Evolutionary conservation across 139 green algal genomes (phyloP).

Genomic region (Ettlia oleoabundans): DNA sequence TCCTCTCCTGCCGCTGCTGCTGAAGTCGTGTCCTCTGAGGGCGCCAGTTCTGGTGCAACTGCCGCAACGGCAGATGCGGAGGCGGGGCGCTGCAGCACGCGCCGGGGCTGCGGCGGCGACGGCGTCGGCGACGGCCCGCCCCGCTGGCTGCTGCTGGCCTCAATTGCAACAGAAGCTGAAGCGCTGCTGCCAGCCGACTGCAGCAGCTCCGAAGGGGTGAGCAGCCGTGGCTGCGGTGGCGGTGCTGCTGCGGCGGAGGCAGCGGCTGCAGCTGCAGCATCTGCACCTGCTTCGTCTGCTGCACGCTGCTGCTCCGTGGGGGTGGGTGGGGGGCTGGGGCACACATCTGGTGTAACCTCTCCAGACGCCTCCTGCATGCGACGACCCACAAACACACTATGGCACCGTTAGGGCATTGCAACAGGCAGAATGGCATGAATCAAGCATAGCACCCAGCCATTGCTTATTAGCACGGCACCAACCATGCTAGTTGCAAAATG

Average conservation of each 20-base stretch:
- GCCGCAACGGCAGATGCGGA: not conserved
- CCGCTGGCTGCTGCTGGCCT: no score
- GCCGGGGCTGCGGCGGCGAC: not conserved
- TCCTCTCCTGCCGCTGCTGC: not conserved
- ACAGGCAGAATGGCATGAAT: not conserved
- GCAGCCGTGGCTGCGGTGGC: constrained; percentile 28
- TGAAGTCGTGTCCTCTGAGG: not conserved
- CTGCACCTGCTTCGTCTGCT: not conserved
- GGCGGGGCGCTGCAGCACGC: not conserved
- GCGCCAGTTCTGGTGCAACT: constrained; percentile 35
- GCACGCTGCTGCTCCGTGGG: not conserved
- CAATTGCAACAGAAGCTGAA: not conserved
- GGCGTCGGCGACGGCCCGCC: not conserved
- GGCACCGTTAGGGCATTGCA: no score
- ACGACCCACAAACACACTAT: not conserved
- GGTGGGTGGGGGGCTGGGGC: constrained; percentile 38
- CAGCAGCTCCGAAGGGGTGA: constrained; percentile 61
- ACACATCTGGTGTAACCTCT: constrained; percentile 18
- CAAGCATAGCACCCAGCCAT: no score
- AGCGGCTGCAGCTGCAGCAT: not conserved
- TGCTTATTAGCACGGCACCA: no score
- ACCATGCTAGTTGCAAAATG: no score
- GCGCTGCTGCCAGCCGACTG: constrained; percentile 1
- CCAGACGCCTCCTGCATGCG: constrained; percentile 9
- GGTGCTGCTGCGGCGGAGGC: not conserved